phyloP scores from a whole-genome alignment of 345 rosid genomes.

The Dipteronia dyeriana region DNA sequence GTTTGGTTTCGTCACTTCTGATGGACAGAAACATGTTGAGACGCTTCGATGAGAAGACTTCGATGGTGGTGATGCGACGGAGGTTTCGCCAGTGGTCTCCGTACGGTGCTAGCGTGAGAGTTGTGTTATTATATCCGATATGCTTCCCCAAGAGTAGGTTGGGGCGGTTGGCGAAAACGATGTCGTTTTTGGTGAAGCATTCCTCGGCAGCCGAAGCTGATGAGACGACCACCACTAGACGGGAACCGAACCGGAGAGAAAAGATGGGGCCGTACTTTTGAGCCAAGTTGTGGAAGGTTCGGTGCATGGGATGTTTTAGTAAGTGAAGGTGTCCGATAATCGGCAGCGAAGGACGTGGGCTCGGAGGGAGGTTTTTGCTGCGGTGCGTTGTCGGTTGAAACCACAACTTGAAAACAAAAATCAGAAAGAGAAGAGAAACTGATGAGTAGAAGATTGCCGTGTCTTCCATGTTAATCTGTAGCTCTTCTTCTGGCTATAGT shows the following conservation, averaged over 20 bases:
- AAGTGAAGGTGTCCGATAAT: constrained; percentile 46
- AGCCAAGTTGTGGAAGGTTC: constrained; percentile 23
- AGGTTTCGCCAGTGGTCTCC: constrained; percentile 73
- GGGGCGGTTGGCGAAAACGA: too few relatives aligned
- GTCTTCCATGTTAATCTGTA: not conserved
- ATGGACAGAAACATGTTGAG: constrained; percentile 22
- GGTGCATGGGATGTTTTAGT: constrained; percentile 19
- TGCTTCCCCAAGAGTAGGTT: constrained; percentile 23
- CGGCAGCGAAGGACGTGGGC: constrained; percentile 33
- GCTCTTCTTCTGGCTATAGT: too few relatives aligned
- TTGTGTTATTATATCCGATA: constrained; percentile 40
- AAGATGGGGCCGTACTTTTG: constrained; percentile 40
- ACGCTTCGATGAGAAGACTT: constrained; percentile 25
- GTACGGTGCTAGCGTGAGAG: constrained; percentile 34
- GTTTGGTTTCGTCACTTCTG: constrained; percentile 44
- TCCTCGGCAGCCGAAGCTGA: constrained; percentile 39
- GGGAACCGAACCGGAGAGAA: constrained; percentile 37
- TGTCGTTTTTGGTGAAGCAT: too few relatives aligned
- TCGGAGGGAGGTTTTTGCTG: too few relatives aligned
- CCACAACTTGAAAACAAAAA: constrained; percentile 14
- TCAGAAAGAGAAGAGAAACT: constrained; percentile 7
- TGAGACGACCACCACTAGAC: constrained; percentile 6
- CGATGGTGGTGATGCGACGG: constrained; percentile 41
- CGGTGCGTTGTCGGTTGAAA: not conserved
- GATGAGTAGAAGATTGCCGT: not conserved